Evolutionary conservation across 768 basidiomycete species (phyloP), one percentile per base, ranked within the genome.

Genomic region (Boletus bicolor): DNA sequence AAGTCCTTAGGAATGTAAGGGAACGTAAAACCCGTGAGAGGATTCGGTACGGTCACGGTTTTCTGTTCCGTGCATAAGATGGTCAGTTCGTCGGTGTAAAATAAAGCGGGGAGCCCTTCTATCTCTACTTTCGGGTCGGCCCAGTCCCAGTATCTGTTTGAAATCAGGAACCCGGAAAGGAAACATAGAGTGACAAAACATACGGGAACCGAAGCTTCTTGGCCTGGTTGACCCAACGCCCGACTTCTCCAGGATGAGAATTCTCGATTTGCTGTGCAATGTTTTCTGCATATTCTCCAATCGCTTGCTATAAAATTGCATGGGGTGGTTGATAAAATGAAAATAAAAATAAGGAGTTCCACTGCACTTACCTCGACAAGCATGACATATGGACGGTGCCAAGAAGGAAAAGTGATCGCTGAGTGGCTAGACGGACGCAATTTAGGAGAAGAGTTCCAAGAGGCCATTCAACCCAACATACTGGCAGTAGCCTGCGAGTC

Each of bases 351-450:
- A 30, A 30, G 28, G 28, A 30, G 34, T 6, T 36, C 5, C 12
- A 30, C 19, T 37, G 17, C n/a, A 47, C 53, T n/a, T 24, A 67
- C 66, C 44, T 67, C 66, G 12, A 67, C 44, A n/a, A 68, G 56
- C 67, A 67, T 57, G 10, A 68, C 30, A 30, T 67, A 67, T n/a
- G 67, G 67, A 12, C 67, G 64, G 30, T 67, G 66, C 67, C 67
- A 67, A 46, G 66, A 44, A 28, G 64, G 54, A 37, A 67, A 67
- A 24, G 65, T 54, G 41, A 67, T 44, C 3, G 57, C 55, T 12
- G 57, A 56, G 39, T 67, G 66, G 45, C 66, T 67, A 30, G 28
- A 51, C 34, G 46, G 42, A 19, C 8, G 4, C 17, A 7, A 5
- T 48, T 36, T 7, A 55, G 45, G 21, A 36, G 34, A 19, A 24